Conservation (phyloP, 2,329 filamentous ascomycete species). For the Fusarium sp. region DNA sequence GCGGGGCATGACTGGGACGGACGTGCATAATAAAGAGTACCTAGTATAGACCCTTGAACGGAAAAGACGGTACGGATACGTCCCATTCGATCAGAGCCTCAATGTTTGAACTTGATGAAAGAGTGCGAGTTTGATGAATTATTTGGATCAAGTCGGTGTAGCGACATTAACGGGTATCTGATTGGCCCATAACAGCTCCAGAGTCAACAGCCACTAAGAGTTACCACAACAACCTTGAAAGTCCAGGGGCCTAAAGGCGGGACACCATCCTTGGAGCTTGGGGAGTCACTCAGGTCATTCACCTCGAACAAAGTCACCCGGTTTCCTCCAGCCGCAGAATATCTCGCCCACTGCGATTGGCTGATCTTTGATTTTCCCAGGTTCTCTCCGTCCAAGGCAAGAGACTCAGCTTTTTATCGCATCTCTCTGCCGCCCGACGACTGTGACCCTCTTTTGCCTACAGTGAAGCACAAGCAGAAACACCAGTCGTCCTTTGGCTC, state of each 20-base stretch:
- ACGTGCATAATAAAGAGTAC: constrained; percentile 21
- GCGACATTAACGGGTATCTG: constrained; percentile 10
- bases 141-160: constrained; percentile 29
- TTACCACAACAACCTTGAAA: constrained; percentile 37
- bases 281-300: constrained; percentile 37
- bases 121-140: neutral
- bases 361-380: constrained; percentile 33
- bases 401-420: constrained; percentile 36
- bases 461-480: constrained; percentile 31
- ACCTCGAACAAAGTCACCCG: constrained; percentile 45
- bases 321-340: constrained; percentile 43
- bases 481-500: constrained; percentile 35
- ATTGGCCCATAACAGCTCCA: constrained; percentile 16
- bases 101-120: neutral
- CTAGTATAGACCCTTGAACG: constrained; percentile 7
- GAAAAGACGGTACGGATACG: constrained; percentile 5
- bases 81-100: neutral
- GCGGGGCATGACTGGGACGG: constrained; percentile 22
- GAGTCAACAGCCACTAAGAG: constrained; percentile 41
- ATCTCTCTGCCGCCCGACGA: constrained; percentile 21
- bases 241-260: constrained; percentile 20
- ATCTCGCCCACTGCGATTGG: constrained; percentile 48
- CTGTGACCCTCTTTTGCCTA: constrained; percentile 28
- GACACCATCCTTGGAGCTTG: constrained; percentile 31
- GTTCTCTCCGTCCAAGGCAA: constrained; percentile 32